Evolutionary conservation across 208 protist genomes (phyloP).

Genomic region (Trypanosoma rangeli): DNA sequence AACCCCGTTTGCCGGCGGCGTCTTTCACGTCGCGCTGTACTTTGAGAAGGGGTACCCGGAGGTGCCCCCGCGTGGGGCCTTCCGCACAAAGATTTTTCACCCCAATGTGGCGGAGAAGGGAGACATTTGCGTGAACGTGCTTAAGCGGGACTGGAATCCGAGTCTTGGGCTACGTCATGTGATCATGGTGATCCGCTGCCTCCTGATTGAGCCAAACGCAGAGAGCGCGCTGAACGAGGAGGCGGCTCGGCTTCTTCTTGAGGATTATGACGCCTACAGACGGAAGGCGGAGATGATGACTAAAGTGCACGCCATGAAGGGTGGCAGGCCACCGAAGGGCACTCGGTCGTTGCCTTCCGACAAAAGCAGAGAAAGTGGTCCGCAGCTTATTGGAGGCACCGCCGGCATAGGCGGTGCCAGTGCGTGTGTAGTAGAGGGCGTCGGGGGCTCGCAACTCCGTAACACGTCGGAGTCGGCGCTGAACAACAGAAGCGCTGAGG

Average conservation of each 20-base stretch:
- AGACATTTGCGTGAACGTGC: conserved; percentile 98
- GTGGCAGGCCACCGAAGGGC: conserved; percentile 26
- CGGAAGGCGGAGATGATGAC: conserved; percentile 83
- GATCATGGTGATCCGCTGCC: conserved; percentile 94
- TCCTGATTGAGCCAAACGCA: conserved; percentile 98
- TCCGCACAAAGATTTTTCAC: conserved; percentile 99
- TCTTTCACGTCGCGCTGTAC: conserved; percentile 91
- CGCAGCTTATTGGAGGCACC: conserved; percentile 1
- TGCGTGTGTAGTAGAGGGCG: not conserved
- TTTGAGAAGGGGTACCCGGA: conserved; percentile 94
- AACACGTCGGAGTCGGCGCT: conserved; percentile 7
- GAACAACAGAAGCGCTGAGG: not conserved
- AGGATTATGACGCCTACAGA: conserved; percentile 93
- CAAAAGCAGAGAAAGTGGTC: conserved; percentile 3
- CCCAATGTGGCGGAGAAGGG: conserved; percentile 98
- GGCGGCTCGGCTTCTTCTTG: conserved; percentile 95
- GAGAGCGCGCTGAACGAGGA: conserved; percentile 99
- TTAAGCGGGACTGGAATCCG: conserved; percentile 98
- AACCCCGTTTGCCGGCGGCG: conserved; percentile 95
- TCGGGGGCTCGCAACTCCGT: not conserved
- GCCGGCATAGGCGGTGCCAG: not conserved
- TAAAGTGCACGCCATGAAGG: conserved; percentile 60
- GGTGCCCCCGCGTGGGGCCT: conserved; percentile 96
- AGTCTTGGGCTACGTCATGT: conserved; percentile 95
- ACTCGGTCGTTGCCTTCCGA: not conserved